phyloP scores from a whole-genome alignment of 805 yeast species.

The Suhomyces faveliae region DNA sequence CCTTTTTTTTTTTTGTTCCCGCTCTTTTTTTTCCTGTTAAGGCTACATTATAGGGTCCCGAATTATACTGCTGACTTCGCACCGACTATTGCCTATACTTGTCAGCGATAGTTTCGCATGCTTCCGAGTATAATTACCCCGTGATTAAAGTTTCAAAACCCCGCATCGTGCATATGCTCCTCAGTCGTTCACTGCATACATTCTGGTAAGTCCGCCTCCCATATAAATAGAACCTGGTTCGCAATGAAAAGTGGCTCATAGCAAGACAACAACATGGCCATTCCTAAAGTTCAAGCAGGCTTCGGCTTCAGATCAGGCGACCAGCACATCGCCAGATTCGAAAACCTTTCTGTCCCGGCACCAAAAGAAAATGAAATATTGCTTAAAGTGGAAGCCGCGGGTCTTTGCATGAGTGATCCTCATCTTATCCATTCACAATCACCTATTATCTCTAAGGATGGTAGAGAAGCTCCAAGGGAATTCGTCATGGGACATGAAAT shows the following conservation, averaged over 20 bases:
- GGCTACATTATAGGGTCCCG: not conserved
- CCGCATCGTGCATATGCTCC: not conserved
- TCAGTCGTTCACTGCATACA: not conserved
- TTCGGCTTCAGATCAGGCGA: conserved; percentile 34
- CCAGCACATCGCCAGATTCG: conserved; percentile 23
- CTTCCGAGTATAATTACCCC: not conserved
- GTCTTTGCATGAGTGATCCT: conserved; percentile 44
- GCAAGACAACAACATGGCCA: conserved; percentile 6
- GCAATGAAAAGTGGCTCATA: not conserved
- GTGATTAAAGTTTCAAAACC: not conserved
- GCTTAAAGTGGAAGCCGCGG: conserved; percentile 42
- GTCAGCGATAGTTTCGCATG: not conserved
- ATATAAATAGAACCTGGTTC: not conserved
- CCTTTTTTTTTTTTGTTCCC: not conserved
- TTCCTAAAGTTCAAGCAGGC: conserved; percentile 28
- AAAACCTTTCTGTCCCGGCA: conserved; percentile 27
- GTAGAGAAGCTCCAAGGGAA: conserved; percentile 16
- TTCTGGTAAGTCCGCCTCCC: not conserved
- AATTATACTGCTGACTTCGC: not conserved
- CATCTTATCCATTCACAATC: conserved; percentile 27
- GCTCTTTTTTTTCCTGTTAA: too few species aligned
- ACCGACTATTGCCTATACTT: not conserved
- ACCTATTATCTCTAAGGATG: conserved; percentile 8
- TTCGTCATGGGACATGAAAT: conserved; percentile 48
- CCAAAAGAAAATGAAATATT: conserved; percentile 32